These are phyloP conservation scores for Phytophthora pisi DNA, from an alignment of 352 stramenopile species.

Conservation along the genomic window DNA sequence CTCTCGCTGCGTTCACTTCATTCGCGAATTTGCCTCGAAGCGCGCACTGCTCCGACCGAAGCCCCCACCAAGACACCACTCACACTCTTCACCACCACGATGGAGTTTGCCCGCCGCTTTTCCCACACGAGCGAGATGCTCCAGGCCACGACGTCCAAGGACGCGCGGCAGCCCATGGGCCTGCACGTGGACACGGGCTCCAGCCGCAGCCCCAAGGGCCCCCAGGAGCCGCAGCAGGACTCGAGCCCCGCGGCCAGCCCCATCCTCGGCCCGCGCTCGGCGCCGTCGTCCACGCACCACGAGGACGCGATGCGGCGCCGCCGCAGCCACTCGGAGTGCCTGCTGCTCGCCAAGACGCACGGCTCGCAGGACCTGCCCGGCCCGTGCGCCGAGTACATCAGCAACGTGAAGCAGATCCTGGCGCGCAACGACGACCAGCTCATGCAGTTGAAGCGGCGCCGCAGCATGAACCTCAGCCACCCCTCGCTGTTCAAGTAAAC, in stretches of 20 bases:
- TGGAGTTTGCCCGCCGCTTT: slow-evolving; percentile 51
- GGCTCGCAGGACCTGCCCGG: slow-evolving; percentile 60
- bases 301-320: slow-evolving; percentile 57
- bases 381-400: slow-evolving; percentile 86
- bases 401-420: slow-evolving; percentile 84
- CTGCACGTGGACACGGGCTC: slow-evolving; percentile 62
- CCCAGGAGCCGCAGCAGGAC: slow-evolving; percentile 31
- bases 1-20: slow-evolving; percentile 26
- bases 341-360: slow-evolving; percentile 72
- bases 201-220: slow-evolving; percentile 31
- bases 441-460: slow-evolving; percentile 54
- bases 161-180: slow-evolving; percentile 31
- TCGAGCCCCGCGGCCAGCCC: slow-evolving; percentile 27
- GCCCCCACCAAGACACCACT: slow-evolving; percentile 8
- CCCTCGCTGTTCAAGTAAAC: slow-evolving; percentile 55
- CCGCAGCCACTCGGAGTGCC: slow-evolving; percentile 81
- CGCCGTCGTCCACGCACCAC: slow-evolving; percentile 39
- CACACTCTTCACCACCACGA: slow-evolving; percentile 19
- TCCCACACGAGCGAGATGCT: slow-evolving; percentile 43
- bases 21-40: slow-evolving; percentile 45
- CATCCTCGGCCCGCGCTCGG: slow-evolving; percentile 26
- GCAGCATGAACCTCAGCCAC: slow-evolving; percentile 69
- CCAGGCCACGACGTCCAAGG: slow-evolving; percentile 27
- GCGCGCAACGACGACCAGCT: slow-evolving; percentile 65
- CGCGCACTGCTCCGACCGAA: slow-evolving; percentile 19